These are phyloP conservation scores for Aureobasidium melanogenum DNA, from an alignment of 2,329 filamentous ascomycete species.

Conservation along the genomic window DNA sequence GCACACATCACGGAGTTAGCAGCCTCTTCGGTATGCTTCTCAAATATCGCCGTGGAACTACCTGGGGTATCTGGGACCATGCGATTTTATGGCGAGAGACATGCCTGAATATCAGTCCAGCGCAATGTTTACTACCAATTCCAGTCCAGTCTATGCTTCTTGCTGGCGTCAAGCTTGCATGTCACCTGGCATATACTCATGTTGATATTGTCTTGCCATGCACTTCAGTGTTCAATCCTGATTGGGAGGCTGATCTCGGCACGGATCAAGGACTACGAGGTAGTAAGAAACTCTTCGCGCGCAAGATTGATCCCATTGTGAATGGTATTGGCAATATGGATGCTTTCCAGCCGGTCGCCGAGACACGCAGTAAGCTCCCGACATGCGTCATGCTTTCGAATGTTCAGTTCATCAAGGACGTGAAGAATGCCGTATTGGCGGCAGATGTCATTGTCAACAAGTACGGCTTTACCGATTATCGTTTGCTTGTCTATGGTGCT, in stretches of 20 bases:
- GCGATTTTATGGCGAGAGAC: conserved; percentile 48
- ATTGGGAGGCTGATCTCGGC: conserved; percentile 55
- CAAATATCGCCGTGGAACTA: conserved; percentile 46
- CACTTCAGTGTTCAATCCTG: conserved; percentile 55
- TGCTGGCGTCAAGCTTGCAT: conserved; percentile 32
- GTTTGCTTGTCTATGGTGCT: conserved; percentile 54
- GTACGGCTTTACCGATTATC: conserved; percentile 57
- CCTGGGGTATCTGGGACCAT: conserved; percentile 50
- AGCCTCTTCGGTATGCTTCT: conserved; percentile 48
- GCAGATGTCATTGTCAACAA: conserved; percentile 58
- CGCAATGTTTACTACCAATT: conserved; percentile 32
- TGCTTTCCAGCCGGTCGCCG: conserved; percentile 51
- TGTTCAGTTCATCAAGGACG: conserved; percentile 51
- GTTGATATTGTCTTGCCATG: conserved; percentile 53
- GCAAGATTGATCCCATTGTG: conserved; percentile 56
- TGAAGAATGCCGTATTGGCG: conserved; percentile 55
- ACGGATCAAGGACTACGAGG: conserved; percentile 48
- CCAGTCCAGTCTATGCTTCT: conserved; percentile 33
- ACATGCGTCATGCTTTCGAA: conserved; percentile 60
- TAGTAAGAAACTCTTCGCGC: conserved; percentile 48
- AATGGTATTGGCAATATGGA: conserved; percentile 59
- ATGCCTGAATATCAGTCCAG: conserved; percentile 24
- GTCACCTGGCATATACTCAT: conserved; percentile 38
- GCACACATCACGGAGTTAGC: conserved; percentile 48
- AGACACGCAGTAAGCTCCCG: conserved; percentile 49